Conservation (phyloP, 371 early-diverging fungal genomes). For the Mortierella sp. region DNA sequence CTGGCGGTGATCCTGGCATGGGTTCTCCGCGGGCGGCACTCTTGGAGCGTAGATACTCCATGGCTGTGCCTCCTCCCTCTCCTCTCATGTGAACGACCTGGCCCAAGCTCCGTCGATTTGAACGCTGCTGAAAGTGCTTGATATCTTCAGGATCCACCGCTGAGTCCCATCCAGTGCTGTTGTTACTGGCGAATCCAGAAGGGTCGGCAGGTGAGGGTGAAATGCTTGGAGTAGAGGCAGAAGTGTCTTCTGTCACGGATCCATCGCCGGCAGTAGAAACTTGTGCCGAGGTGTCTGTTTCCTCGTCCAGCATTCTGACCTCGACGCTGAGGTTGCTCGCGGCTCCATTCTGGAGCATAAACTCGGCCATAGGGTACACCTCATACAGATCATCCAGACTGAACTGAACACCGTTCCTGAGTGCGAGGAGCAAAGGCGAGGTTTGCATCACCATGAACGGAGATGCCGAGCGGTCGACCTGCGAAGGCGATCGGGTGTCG, state of each 20-base stretch:
- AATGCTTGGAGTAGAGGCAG: background rate
- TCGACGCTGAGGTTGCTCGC: conserved; percentile 54
- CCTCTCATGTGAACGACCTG: conserved; percentile 53
- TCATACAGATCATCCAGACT: conserved; percentile 47
- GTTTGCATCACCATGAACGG: conserved; percentile 57
- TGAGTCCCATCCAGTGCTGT: conserved; percentile 32
- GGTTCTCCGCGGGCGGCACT: conserved; percentile 46
- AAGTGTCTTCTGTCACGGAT: background rate
- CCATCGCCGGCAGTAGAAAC: background rate
- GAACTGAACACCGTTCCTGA: conserved; percentile 44
- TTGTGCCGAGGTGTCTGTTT: conserved; percentile 10
- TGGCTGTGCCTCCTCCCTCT: conserved; percentile 41
- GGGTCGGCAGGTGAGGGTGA: background rate
- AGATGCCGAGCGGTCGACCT: conserved; percentile 1
- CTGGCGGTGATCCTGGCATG: conserved; percentile 33
- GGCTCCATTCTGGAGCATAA: conserved; percentile 56
- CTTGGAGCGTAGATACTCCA: conserved; percentile 55
- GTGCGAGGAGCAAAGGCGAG: conserved; percentile 51
- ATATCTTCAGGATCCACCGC: conserved; percentile 44
- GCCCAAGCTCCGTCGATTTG: conserved; percentile 50
- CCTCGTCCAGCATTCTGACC: conserved; percentile 42
- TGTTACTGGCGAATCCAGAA: background rate
- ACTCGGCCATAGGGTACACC: conserved; percentile 56
- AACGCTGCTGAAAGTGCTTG: conserved; percentile 23
- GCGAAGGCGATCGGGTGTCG: conserved; percentile 4